These are phyloP conservation scores for Teunomyces cretensis DNA, from an alignment of 805 yeast genomes.

Conservation along the genomic window DNA sequence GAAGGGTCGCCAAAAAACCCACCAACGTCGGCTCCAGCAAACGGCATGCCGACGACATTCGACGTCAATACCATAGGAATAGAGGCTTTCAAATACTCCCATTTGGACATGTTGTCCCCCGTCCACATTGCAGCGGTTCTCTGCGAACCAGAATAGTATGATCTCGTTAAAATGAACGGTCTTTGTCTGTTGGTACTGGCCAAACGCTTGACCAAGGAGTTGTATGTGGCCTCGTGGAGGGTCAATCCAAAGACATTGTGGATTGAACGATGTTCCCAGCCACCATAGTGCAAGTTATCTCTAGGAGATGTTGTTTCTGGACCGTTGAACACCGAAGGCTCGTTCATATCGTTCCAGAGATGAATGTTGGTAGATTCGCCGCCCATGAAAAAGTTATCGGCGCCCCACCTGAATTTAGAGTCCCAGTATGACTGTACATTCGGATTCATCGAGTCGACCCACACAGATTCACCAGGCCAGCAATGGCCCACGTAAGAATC, in stretches of 20 bases:
- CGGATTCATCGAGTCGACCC: conserved; percentile 87
- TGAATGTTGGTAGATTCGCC: conserved; percentile 63
- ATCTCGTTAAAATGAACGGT: conserved; percentile 85
- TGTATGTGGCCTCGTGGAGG: conserved; percentile 75
- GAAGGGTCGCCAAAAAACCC: conserved; percentile 94
- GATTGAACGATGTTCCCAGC: conserved; percentile 86
- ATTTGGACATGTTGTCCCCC: conserved; percentile 91
- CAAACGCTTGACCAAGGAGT: conserved; percentile 58
- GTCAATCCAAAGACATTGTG: conserved; percentile 85
- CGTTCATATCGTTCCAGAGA: conserved; percentile 98
- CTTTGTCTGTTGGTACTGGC: conserved; percentile 48
- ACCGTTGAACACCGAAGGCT: conserved; percentile 92
- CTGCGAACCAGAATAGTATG: conserved; percentile 91
- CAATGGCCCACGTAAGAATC: conserved; percentile 77
- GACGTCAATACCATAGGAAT: conserved; percentile 85
- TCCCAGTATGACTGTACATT: conserved; percentile 61
- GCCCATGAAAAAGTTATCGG: conserved; percentile 30
- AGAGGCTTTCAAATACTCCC: conserved; percentile 82
- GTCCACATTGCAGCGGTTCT: conserved; percentile 95
- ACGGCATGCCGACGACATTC: conserved; percentile 84
- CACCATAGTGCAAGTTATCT: conserved; percentile 73
- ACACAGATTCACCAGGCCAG: conserved; percentile 96
- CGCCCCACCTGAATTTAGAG: conserved; percentile 47
- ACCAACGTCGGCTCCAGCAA: conserved; percentile 95
- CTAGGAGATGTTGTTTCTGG: conserved; percentile 91